phyloP scores from a whole-genome alignment of 108 stramenopile species.

The Conticribra guillardii region DNA sequence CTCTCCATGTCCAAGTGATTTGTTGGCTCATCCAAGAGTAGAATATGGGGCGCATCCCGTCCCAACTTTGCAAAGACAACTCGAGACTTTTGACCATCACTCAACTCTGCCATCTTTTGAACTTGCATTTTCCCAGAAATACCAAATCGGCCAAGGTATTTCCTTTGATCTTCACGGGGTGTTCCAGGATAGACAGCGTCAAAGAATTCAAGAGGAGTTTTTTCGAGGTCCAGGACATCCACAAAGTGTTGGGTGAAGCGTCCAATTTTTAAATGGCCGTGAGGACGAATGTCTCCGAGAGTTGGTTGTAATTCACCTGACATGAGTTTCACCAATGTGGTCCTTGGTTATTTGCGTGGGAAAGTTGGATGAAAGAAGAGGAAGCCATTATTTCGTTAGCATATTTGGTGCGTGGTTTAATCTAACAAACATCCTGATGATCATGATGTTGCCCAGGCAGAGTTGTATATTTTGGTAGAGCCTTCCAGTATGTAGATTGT shows the following conservation, averaged over 20 bases:
- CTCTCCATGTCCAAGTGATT: constrained; percentile 94
- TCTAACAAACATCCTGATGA: too few species aligned
- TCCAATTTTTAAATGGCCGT: constrained; percentile 94
- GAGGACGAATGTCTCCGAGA: constrained; percentile 94
- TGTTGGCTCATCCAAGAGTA: constrained; percentile 91
- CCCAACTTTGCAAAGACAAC: constrained; percentile 98
- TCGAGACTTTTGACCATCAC: constrained; percentile 95
- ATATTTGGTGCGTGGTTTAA: background rate
- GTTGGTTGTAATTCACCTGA: constrained; percentile 90
- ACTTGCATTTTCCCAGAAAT: constrained; percentile 93
- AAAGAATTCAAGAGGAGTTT: constrained; percentile 97
- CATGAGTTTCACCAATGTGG: constrained; percentile 95
- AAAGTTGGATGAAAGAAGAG: too few species aligned
- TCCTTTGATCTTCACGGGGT: constrained; percentile 83
- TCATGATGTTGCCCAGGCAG: too few species aligned
- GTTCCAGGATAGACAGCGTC: constrained; percentile 79
- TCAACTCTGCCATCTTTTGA: constrained; percentile 89
- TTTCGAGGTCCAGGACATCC: constrained; percentile 94
- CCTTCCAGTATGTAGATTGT: too few species aligned
- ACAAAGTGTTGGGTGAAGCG: constrained; percentile 99
- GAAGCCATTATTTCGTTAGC: background rate
- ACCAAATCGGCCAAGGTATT: constrained; percentile 97
- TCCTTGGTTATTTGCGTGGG: constrained; percentile 43
- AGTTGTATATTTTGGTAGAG: too few species aligned
- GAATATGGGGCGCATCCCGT: constrained; percentile 94